These are phyloP conservation scores for Basipetospora chlamydospora DNA, from an alignment of 2,329 filamentous ascomycete species.

Conservation along the genomic window DNA sequence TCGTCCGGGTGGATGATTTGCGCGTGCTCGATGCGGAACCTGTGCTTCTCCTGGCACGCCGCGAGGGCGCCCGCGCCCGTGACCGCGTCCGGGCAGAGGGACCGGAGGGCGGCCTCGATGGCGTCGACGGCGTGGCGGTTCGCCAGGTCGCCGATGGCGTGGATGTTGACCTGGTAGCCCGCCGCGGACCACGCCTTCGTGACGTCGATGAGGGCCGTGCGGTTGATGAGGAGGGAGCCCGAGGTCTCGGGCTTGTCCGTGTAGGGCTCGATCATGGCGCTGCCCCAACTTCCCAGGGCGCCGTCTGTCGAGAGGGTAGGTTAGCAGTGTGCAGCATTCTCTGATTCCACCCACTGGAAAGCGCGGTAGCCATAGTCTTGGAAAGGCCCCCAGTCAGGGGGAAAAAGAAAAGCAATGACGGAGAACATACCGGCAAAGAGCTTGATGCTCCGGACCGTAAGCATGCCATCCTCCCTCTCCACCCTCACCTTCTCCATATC, in stretches of 20 bases:
- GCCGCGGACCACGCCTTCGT: slow-evolving; percentile 42
- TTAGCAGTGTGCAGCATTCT: no score
- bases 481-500: slow-evolving; percentile 32
- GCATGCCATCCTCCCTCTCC: slow-evolving; percentile 28
- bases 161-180: slow-evolving; percentile 56
- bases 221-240: slow-evolving; percentile 53
- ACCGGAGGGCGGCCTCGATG: slow-evolving; percentile 39
- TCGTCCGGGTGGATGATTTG: slow-evolving; percentile 56
- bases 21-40: slow-evolving; percentile 56
- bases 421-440: slow-evolving; percentile 44
- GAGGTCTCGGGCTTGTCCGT: slow-evolving; percentile 44
- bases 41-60: slow-evolving; percentile 36
- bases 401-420: neutral
- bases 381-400: no score
- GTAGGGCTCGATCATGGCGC: slow-evolving; percentile 58
- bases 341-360: no score
- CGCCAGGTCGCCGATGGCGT: slow-evolving; percentile 57
- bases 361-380: no score
- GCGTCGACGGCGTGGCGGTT: slow-evolving; percentile 51
- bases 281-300: slow-evolving; percentile 57
- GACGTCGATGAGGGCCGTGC: slow-evolving; percentile 38
- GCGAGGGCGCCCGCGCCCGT: slow-evolving; percentile 19
- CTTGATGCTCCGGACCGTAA: slow-evolving; percentile 50
- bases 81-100: slow-evolving; percentile 29
- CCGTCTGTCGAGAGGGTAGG: slow-evolving; percentile 33